Base-by-base conservation (phyloP, 805 yeast genomes). In the Ogataea ramenticola region DNA sequence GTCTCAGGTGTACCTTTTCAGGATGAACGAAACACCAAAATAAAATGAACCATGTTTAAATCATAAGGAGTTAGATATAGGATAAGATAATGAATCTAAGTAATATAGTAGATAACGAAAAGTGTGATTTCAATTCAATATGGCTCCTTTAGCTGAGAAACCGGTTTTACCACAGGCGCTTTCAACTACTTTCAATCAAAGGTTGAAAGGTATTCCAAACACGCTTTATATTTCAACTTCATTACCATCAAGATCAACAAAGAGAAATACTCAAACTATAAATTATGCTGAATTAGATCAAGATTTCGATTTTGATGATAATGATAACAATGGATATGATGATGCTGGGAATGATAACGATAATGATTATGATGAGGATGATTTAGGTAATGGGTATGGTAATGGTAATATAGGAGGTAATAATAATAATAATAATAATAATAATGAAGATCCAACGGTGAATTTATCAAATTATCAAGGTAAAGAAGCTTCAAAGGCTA, bases 201-300 rank as follows among this genome's bases (percentile, higher is more conserved):
- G 97, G 49, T 71, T 88, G 35, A 77, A 86, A 49, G 80, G 82
- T 49, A 83, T 80, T 30, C 79, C 82, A 45, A 86, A 88, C 30
- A 79, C 95, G 2, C 65, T 90, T 29, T 77, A 82, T 52, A 72
- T 83, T 32, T 75, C 87, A 2, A 19, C 37, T 8, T 83, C 88
- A 1, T 81, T 84, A 21, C 86, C 87, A 2, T 78, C 89, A 3
- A 74, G 97, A 50, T 74, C 82, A 27, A 81, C 88, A 30, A 88
- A 87, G 60, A 71, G 96, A 53, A 66, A 71, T 36, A 80, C 86
- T 11, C 54, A 50, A 20, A 82, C 80, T 40, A 78, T 86, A 42
- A 86, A 85, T 58, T 89, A 89, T 57, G 93, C 96, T 0, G 96
- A 88, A 58, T 72, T 79, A 46, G 96, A 86, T 49, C 79, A 76